Evolutionary conservation across 176 grass and related monocot genomes (phyloP).

Genomic region (Phyllostachys edulis): DNA sequence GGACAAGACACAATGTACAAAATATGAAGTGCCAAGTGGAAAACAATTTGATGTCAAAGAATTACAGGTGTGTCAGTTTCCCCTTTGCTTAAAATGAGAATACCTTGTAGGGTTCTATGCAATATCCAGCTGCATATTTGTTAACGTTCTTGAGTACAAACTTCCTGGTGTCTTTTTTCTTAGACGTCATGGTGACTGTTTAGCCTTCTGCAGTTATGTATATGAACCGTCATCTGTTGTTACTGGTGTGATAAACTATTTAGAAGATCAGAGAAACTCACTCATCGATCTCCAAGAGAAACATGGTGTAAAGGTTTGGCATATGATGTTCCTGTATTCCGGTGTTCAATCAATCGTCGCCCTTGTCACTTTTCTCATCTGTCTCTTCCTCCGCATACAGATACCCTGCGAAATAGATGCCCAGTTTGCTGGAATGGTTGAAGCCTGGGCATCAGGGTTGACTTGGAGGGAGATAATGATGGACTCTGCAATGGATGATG

Average conservation of each 20-base stretch:
- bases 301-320: slow-evolving; percentile 70
- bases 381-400: slow-evolving; percentile 43
- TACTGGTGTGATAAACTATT: slow-evolving; percentile 72
- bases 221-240: slow-evolving; percentile 92
- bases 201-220: slow-evolving; percentile 65
- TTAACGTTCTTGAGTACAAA: neutral
- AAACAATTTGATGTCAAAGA: slow-evolving; percentile 2
- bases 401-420: slow-evolving; percentile 85
- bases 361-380: slow-evolving; percentile 20
- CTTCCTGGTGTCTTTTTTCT: neutral
- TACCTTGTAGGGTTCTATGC: neutral
- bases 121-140: neutral
- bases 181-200: neutral
- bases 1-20: neutral
- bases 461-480: slow-evolving; percentile 99
- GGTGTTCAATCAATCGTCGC: neutral
- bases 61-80: neutral
- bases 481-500: slow-evolving; percentile 96
- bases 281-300: slow-evolving; percentile 85
- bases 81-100: slow-evolving; percentile 5
- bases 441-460: slow-evolving; percentile 96
- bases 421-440: slow-evolving; percentile 97
- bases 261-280: slow-evolving; percentile 83
- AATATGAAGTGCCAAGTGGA: neutral
- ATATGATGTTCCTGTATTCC: slow-evolving; percentile 21